phyloP scores from a whole-genome alignment of 2,329 filamentous ascomycete species.

The Penicillium sp. region DNA sequence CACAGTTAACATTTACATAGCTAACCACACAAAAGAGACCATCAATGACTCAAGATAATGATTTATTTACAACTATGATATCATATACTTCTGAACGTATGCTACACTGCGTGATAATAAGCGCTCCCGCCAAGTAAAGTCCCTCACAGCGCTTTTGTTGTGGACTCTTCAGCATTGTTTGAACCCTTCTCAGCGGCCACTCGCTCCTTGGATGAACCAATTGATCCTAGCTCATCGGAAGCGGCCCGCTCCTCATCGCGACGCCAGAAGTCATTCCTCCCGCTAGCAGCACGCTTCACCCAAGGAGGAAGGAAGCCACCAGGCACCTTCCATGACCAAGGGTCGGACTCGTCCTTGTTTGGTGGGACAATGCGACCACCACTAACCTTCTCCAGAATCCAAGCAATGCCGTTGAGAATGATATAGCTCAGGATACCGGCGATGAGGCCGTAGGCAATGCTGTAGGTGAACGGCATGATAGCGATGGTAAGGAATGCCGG shows the following conservation, averaged over 20 bases:
- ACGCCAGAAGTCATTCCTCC: constrained; percentile 78
- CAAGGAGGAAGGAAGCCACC: constrained; percentile 78
- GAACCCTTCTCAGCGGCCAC: constrained; percentile 25
- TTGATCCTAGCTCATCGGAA: constrained; percentile 22
- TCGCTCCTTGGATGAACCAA: constrained; percentile 26
- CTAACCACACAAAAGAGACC: not conserved
- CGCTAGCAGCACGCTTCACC: constrained; percentile 66
- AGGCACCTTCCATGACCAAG: constrained; percentile 78
- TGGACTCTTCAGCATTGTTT: not conserved
- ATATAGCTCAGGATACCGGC: constrained; percentile 79
- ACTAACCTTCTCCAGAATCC: constrained; percentile 69
- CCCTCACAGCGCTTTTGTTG: constrained; percentile 2
- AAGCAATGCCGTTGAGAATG: constrained; percentile 72
- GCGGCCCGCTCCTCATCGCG: constrained; percentile 33
- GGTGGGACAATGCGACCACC: constrained; percentile 74
- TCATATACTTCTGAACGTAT: not conserved
- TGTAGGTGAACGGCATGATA: constrained; percentile 89
- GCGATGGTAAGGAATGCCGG: constrained; percentile 84
- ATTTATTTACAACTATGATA: constrained; percentile 8
- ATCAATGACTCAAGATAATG: not conserved
- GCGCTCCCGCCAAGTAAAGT: not conserved
- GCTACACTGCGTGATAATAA: not conserved
- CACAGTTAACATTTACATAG: not conserved
- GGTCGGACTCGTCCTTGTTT: constrained; percentile 77
- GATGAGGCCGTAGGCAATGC: constrained; percentile 85